A percentile compares a stretch with the other conserved stretches of the same genome.
These are phyloP conservation scores for Fusarium chuoi DNA, from an alignment of 2,329 filamentous ascomycete species.

Conservation along the genomic window DNA sequence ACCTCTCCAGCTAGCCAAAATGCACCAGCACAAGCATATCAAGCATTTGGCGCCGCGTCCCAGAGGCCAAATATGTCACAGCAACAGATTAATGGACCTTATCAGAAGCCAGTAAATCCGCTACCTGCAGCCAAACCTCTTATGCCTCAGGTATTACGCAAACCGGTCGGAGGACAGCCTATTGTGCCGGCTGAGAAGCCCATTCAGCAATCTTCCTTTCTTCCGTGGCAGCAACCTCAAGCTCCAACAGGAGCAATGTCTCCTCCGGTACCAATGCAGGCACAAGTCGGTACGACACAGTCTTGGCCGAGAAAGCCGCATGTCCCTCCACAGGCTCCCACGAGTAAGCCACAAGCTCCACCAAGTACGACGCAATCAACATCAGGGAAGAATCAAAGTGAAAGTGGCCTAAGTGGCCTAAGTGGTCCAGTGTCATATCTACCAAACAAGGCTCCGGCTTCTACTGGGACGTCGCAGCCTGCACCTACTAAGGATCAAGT, in stretches of 20 bases:
- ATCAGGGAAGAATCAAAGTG: neutral
- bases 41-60: neutral
- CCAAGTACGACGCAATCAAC: neutral
- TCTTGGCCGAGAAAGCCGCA: neutral
- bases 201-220: neutral
- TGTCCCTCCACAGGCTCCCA: neutral
- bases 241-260: neutral
- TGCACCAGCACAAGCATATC: neutral
- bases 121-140: neutral
- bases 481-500: neutral
- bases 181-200: neutral
- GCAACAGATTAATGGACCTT: neutral
- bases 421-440: neutral
- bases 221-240: neutral
- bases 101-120: neutral
- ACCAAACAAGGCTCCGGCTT: neutral
- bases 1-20: neutral
- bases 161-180: neutral
- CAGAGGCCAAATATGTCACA: neutral
- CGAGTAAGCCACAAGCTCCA: neutral
- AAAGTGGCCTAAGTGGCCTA: too few relatives aligned
- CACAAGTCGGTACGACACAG: neutral
- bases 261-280: neutral
- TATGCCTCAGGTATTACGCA: neutral
- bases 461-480: neutral